A percentile compares a stretch with the other conserved stretches of the same genome.
These are phyloP conservation scores for Aureobasidium sp. DNA, from an alignment of 2,329 filamentous ascomycete genomes.

Conservation along the genomic window DNA sequence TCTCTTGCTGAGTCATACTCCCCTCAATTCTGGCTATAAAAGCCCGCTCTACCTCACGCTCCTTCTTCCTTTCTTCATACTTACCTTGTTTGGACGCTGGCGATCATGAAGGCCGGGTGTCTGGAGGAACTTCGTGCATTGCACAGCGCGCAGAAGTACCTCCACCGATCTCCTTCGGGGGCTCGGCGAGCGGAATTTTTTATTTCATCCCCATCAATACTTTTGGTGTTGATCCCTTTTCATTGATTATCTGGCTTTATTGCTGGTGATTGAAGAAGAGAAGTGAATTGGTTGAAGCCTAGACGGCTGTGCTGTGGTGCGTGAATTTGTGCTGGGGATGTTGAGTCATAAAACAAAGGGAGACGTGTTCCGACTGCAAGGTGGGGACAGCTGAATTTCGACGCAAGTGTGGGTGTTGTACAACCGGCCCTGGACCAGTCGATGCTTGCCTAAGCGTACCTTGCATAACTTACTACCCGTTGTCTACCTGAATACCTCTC, in stretches of 20 bases:
- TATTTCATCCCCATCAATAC: neutral
- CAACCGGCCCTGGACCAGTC: too few relatives aligned
- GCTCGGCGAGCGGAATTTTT: slow-evolving; percentile 12
- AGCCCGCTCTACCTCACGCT: neutral
- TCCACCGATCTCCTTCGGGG: slow-evolving; percentile 14
- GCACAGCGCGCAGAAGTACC: slow-evolving; percentile 15
- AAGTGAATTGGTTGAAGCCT: too few relatives aligned
- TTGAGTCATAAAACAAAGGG: too few relatives aligned
- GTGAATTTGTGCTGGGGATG: neutral
- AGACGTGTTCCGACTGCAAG: neutral
- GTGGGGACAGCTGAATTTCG: neutral
- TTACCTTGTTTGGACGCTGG: slow-evolving; percentile 1
- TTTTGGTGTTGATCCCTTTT: neutral
- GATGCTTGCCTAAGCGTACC: too few relatives aligned
- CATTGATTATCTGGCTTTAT: neutral
- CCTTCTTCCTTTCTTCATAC: slow-evolving; percentile 1
- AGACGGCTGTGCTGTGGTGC: too few relatives aligned
- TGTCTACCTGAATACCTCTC: neutral
- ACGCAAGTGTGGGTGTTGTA: neutral
- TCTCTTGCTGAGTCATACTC: neutral
- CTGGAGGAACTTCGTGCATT: slow-evolving; percentile 15
- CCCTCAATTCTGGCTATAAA: neutral
- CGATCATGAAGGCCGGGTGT: slow-evolving; percentile 11
- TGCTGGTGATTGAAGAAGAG: slow-evolving; percentile 12
- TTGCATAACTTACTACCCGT: too few relatives aligned